Percentiles rank a stretch among this genome's conserved stretches.
Conservation (phyloP, 345 rosid species). For the Corchorus olitorius region DNA sequence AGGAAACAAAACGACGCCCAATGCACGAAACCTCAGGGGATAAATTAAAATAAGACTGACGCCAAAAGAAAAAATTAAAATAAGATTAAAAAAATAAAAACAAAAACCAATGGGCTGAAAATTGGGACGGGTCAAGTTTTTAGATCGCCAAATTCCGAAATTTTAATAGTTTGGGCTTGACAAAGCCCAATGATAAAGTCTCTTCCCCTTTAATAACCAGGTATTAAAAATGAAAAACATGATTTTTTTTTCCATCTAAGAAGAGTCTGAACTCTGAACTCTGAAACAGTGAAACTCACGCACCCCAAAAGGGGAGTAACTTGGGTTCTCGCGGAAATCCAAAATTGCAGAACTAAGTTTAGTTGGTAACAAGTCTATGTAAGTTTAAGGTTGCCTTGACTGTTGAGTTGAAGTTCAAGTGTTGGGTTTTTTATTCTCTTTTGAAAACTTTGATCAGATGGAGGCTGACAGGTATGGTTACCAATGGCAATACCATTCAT, state of each 20-base stretch:
- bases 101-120: background rate
- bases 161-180: background rate
- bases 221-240: background rate
- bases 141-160: background rate
- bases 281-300: background rate
- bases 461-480: conserved; percentile 17
- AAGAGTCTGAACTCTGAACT: too few relatives aligned
- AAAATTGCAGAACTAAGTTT: background rate
- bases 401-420: background rate
- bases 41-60: background rate
- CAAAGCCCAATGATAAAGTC: background rate
- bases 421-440: conserved; percentile 2
- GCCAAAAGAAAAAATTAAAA: background rate
- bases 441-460: conserved; percentile 12
- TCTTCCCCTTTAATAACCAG: too few relatives aligned
- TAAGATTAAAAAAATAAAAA: background rate
- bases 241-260: background rate
- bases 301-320: background rate
- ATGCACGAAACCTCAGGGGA: background rate
- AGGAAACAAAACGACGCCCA: background rate
- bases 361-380: background rate
- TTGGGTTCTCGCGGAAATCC: background rate
- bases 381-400: conserved; percentile 4
- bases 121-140: background rate
- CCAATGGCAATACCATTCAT: background rate